Evolutionary conservation across 2,329 filamentous ascomycete genomes (phyloP), one percentile per base, ranked within the genome.

Genomic region (Aspergillus sp.): DNA sequence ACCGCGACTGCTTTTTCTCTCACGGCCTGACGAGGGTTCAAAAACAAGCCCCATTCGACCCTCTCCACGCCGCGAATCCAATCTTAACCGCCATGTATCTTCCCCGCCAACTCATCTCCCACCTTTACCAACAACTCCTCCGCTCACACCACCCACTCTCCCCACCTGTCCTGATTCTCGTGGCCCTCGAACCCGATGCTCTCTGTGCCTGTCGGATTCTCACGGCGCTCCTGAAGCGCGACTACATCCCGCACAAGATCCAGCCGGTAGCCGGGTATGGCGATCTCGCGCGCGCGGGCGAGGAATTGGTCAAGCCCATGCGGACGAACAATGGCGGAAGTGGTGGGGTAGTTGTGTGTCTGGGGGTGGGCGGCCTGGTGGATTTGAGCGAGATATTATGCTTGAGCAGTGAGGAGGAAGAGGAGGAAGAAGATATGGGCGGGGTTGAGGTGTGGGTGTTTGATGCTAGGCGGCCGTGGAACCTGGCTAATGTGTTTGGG

Each of bases 231-330:
- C 83, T 99, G 62, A 97, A 96, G 79, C 90, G 94, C 82, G 95
- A 99, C 81, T 98, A 96, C 74, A 96, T 99, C 68, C 91, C 90
- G 13, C 94, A 98, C 81, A 98, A 97, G 78, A 96, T 98, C 71
- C 91, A 97, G 71, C 95, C 95, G 1, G 89, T 99, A 57, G 87
- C 91, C 19, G 95, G 95, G 58, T 98, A 97, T 86, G 88, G 87
- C 66, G 95, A 98, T 75, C 86, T 99, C 50, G 85, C 91, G 71
- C 88, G 87, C 68, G 89, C 89, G 21, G 93, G 93, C 49, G 85
- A 86, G 71, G 88, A 93, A 66, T 83, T 96, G 48, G 90, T 97
- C 42, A 84, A 83, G 57, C 92, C 92, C 10, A 92, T 97, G 91
- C 93, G 92, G 82, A 88, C 90, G 71, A 87, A 87, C 30, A 85